phyloP scores from a whole-genome alignment of 805 yeast genomes.

The Kluyveromyces wickerhamii region DNA sequence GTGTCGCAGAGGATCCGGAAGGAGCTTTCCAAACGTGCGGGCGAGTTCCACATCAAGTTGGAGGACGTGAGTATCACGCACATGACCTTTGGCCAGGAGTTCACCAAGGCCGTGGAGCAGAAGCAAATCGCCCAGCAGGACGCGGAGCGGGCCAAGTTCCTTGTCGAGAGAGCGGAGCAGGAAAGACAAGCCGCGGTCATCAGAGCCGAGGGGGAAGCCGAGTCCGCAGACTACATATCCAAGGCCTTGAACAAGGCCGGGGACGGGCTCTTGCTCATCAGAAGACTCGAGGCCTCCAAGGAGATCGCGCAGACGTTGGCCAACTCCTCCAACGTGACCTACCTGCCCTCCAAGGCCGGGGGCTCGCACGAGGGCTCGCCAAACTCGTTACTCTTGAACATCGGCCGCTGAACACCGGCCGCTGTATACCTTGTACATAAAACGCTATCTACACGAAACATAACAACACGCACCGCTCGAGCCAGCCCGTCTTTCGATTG shows the following conservation, averaged over 20 bases:
- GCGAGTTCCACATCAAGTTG: constrained; percentile 80
- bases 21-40: constrained; percentile 76
- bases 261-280: constrained; percentile 85
- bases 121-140: constrained; percentile 99
- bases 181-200: constrained; percentile 92
- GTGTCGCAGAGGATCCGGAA: constrained; percentile 84
- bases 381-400: constrained; percentile 55
- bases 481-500: too few species aligned
- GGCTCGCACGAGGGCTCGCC: constrained; percentile 31
- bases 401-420: constrained; percentile 47
- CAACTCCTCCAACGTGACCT: constrained; percentile 74
- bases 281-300: constrained; percentile 94
- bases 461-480: too few species aligned
- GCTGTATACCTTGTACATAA: background rate
- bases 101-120: constrained; percentile 97
- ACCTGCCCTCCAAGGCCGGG: constrained; percentile 58
- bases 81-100: constrained; percentile 93
- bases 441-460: too few species aligned
- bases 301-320: constrained; percentile 90
- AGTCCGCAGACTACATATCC: constrained; percentile 91
- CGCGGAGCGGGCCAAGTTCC: constrained; percentile 90
- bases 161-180: constrained; percentile 95
- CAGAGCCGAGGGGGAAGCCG: constrained; percentile 99
- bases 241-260: constrained; percentile 91
- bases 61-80: constrained; percentile 98